Evolutionary conservation across 441 rosid species (phyloP).

Genomic region (Arabidopsis hybrid): DNA sequence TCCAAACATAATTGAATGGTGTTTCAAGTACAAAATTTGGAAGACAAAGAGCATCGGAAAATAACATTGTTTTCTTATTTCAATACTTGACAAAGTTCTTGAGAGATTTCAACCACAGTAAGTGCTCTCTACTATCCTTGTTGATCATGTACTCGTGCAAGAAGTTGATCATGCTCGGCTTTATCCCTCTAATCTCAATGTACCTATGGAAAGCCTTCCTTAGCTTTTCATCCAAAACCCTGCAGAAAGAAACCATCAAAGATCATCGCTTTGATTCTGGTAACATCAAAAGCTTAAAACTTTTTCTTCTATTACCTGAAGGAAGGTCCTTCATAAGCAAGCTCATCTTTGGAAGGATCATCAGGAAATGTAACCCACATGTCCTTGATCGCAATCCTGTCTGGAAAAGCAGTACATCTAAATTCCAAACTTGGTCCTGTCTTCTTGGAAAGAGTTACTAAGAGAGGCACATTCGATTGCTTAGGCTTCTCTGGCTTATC

Average conservation of each 20-base stretch:
- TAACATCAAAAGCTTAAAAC: not conserved
- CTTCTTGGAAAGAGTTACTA: slow-evolving; percentile 73
- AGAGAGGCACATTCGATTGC: slow-evolving; percentile 67
- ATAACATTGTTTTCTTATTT: not conserved
- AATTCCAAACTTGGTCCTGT: slow-evolving; percentile 68
- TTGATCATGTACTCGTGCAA: slow-evolving; percentile 87
- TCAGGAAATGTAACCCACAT: slow-evolving; percentile 64
- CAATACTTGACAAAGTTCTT: slow-evolving; percentile 66
- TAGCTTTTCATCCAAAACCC: slow-evolving; percentile 82
- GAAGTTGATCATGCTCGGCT: slow-evolving; percentile 78
- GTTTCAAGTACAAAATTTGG: slow-evolving; percentile 29
- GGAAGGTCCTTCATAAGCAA: slow-evolving; percentile 85
- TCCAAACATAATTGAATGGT: slow-evolving; percentile 12
- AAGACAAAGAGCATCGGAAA: slow-evolving; percentile 6
- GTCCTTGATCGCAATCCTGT: slow-evolving; percentile 68
- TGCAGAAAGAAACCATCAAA: slow-evolving; percentile 43
- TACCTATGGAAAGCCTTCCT: slow-evolving; percentile 80
- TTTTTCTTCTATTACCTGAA: slow-evolving; percentile 55
- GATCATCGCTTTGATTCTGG: slow-evolving; percentile 13
- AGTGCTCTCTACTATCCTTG: slow-evolving; percentile 76
- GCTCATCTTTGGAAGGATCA: slow-evolving; percentile 51
- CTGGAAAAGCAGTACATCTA: slow-evolving; percentile 71
- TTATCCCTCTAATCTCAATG: slow-evolving; percentile 79
- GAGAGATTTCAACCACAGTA: slow-evolving; percentile 72
- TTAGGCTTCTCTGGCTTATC: slow-evolving; percentile 67